Conservation (phyloP, 2,329 filamentous ascomycete genomes). For the Lanzia echinophila region DNA sequence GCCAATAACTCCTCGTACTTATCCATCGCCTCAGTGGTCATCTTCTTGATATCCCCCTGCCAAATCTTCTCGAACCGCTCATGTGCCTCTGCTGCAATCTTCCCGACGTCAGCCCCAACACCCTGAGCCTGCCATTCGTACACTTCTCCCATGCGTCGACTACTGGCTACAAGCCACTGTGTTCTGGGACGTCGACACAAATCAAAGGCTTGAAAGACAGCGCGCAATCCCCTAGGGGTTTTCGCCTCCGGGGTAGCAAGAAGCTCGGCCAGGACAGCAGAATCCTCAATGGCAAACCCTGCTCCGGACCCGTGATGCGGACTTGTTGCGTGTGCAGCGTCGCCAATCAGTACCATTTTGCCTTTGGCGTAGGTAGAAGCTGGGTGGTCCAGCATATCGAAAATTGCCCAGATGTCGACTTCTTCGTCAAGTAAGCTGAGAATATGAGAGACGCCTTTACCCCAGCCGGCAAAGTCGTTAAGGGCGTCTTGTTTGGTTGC, state of each 20-base stretch:
- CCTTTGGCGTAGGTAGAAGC: conserved; percentile 39
- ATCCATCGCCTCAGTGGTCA: too few species aligned
- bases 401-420: conserved; percentile 42
- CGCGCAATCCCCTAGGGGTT: conserved; percentile 34
- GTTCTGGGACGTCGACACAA: conserved; percentile 35
- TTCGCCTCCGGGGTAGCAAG: conserved; percentile 34
- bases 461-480: conserved; percentile 34
- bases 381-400: conserved; percentile 44
- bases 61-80: conserved; percentile 34
- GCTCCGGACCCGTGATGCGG: conserved; percentile 52
- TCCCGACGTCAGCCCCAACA: conserved; percentile 32
- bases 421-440: conserved; percentile 11
- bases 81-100: conserved; percentile 32
- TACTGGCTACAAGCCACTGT: conserved; percentile 28
- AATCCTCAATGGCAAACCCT: conserved; percentile 49
- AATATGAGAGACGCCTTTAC: conserved; percentile 31
- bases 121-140: conserved; percentile 41
- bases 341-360: conserved; percentile 43
- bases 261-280: conserved; percentile 39
- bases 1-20: too few species aligned
- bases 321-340: conserved; percentile 49
- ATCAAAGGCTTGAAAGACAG: conserved; percentile 49
- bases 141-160: conserved; percentile 25
- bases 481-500: conserved; percentile 34
- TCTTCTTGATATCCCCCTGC: conserved; percentile 32